Evolutionary conservation across 2,329 filamentous ascomycete species (phyloP).

Genomic region (Aspergillus sergii): DNA sequence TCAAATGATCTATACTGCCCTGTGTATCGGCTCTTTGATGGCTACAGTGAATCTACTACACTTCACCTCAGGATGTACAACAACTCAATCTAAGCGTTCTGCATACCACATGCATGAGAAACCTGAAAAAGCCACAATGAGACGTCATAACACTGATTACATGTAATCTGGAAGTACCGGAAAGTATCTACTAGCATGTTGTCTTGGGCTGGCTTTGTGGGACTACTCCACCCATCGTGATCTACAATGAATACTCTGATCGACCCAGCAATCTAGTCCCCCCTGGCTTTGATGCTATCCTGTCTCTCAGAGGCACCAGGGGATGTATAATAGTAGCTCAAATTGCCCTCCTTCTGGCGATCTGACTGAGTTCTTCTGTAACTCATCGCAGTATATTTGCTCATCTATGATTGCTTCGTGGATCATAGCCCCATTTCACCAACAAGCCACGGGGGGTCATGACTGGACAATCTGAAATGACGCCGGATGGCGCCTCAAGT

Average conservation of each 20-base stretch:
- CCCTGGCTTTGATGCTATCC: not conserved
- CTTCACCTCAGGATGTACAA: not conserved
- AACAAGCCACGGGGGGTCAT: not conserved
- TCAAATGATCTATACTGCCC: not conserved
- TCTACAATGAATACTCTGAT: not conserved
- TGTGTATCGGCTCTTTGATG: not conserved
- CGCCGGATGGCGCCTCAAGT: not conserved
- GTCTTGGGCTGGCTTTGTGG: not conserved
- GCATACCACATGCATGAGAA: not conserved
- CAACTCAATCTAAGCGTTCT: not conserved
- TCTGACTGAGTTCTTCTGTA: not conserved
- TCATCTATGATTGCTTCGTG: not conserved
- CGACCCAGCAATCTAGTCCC: not conserved
- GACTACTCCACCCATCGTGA: too few species aligned
- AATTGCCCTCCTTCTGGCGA: not conserved
- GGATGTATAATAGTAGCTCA: not conserved
- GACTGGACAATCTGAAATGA: not conserved
- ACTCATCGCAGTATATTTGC: not conserved
- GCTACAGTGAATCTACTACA: not conserved
- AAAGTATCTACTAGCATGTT: not conserved
- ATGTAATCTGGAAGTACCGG: not conserved
- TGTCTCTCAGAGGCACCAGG: not conserved
- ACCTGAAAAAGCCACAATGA: not conserved
- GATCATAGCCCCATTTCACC: not conserved
- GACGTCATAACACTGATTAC: not conserved